These are phyloP conservation scores for Hymenoscyphus albidus DNA, from an alignment of 2,329 filamentous ascomycete species.

Conservation along the genomic window DNA sequence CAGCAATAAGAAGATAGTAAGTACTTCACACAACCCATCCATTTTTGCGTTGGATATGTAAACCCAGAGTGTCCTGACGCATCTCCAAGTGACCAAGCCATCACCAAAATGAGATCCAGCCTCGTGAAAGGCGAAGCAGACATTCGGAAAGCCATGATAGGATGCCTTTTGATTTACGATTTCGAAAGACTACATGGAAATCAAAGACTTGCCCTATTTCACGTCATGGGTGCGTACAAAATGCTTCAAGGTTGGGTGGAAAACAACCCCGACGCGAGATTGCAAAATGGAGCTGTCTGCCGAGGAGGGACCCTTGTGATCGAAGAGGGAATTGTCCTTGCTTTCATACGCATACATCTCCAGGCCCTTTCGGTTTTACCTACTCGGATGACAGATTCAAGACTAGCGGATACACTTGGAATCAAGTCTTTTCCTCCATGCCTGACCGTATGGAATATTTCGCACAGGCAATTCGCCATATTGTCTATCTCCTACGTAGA, in stretches of 20 bases:
- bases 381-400: neutral
- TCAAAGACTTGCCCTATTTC: neutral
- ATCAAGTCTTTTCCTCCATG: neutral
- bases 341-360: neutral
- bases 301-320: neutral
- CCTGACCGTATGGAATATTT: neutral
- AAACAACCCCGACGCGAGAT: neutral
- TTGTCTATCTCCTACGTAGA: neutral
- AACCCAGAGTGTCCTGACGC: neutral
- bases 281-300: neutral
- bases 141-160: neutral
- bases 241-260: neutral
- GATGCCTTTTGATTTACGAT: neutral
- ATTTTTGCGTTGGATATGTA: neutral
- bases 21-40: neutral
- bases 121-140: neutral
- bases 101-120: neutral
- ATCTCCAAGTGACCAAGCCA: neutral
- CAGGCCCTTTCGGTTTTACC: neutral
- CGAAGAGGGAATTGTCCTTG: neutral
- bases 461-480: neutral
- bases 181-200: neutral
- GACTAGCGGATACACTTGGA: neutral
- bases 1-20: neutral
- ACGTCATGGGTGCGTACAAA: neutral